These are phyloP conservation scores for Suhomyces choctaworum DNA, from an alignment of 1,139 yeast genomes.

Conservation along the genomic window DNA sequence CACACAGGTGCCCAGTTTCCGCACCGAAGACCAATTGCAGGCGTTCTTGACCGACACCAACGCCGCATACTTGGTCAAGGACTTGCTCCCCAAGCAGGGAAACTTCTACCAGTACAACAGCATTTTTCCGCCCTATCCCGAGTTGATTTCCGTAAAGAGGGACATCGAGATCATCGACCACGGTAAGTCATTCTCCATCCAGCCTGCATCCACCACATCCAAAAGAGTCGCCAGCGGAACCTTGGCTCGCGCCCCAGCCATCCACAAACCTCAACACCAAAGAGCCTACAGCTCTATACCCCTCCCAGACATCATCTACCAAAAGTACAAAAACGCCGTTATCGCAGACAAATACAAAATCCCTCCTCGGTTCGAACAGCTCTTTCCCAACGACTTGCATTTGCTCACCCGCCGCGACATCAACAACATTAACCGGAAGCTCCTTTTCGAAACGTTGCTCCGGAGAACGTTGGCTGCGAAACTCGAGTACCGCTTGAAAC, in stretches of 20 bases:
- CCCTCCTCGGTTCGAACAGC: conserved; percentile 30
- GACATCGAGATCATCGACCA: conserved; percentile 5
- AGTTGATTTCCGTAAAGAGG: conserved; percentile 14
- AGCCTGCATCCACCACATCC: conserved; percentile 1
- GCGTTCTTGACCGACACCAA: conserved; percentile 26
- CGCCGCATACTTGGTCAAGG: conserved; percentile 27
- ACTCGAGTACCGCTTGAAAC: conserved; percentile 36
- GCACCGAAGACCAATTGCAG: conserved; percentile 27
- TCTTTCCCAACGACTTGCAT: conserved; percentile 33
- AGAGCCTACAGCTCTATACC: conserved; percentile 10
- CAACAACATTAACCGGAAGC: conserved; percentile 31
- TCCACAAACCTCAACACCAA: conserved; percentile 2
- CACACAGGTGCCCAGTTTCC: conserved; percentile 26
- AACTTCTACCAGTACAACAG: conserved; percentile 25
- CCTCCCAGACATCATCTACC: conserved; percentile 16
- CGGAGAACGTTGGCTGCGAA: conserved; percentile 49
- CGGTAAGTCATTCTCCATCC: conserved; percentile 3
- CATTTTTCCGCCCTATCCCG: conserved; percentile 26
- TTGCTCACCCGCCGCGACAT: conserved; percentile 28
- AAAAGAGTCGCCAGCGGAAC: not conserved
- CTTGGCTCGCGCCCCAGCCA: not conserved
- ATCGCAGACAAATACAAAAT: conserved; percentile 23
- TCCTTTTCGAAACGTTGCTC: conserved; percentile 39
- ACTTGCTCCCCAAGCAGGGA: conserved; percentile 33
- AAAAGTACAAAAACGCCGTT: conserved; percentile 31